Percentiles rank a stretch among this genome's conserved stretches.
These are phyloP conservation scores for Tolypocladium capitatum DNA, from an alignment of 2,329 filamentous ascomycete genomes.

Conservation along the genomic window DNA sequence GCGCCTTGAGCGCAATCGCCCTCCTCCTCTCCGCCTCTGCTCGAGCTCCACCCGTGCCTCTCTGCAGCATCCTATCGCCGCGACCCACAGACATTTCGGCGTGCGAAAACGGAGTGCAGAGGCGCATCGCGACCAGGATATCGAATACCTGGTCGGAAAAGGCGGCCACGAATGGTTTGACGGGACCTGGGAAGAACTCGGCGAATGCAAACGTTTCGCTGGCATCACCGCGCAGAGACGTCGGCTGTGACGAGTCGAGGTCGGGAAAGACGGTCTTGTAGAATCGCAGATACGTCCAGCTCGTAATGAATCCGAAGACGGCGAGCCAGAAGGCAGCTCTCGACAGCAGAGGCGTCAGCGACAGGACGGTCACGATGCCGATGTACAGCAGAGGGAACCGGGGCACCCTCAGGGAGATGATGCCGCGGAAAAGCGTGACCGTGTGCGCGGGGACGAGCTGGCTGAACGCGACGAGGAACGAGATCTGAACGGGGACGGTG, in stretches of 20 bases:
- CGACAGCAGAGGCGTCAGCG: conserved; percentile 43
- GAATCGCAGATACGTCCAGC: conserved; percentile 94
- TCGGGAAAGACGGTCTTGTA: conserved; percentile 68
- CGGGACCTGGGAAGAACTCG: conserved; percentile 80
- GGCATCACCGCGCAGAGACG: conserved; percentile 69
- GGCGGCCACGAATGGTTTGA: conserved; percentile 64
- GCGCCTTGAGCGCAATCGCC: conserved; percentile 75
- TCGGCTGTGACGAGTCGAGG: conserved; percentile 47
- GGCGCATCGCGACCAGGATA: conserved; percentile 56
- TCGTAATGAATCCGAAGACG: conserved; percentile 68
- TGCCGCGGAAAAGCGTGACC: conserved; percentile 78
- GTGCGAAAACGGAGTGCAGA: conserved; percentile 77
- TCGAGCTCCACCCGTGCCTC: conserved; percentile 54
- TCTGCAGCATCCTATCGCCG: conserved; percentile 42
- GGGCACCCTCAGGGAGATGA: conserved; percentile 77
- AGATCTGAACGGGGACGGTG: conserved; percentile 77
- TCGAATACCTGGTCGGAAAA: conserved; percentile 65
- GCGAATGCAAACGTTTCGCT: conserved; percentile 94
- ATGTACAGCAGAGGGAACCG: conserved; percentile 60
- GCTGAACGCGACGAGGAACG: conserved; percentile 93
- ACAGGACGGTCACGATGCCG: conserved; percentile 54
- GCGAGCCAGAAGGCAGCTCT: conserved; percentile 69
- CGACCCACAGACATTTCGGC: conserved; percentile 66
- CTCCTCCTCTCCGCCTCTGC: conserved; percentile 86
- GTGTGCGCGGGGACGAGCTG: conserved; percentile 96